Evolutionary conservation across 805 yeast genomes (phyloP).

Genomic region (Diddensiella santjacobensis): DNA sequence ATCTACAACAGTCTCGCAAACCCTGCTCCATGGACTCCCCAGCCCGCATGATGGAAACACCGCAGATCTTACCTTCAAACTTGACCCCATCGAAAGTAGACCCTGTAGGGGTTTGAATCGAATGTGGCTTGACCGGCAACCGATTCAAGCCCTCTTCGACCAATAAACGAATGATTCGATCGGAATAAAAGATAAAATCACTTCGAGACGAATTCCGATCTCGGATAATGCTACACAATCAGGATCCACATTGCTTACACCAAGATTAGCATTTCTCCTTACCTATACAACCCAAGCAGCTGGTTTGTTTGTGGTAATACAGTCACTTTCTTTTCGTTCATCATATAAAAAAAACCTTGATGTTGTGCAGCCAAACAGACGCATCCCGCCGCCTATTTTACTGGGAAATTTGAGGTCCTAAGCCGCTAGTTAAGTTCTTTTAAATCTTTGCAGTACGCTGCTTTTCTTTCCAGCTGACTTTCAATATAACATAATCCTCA

Average conservation of each 20-base stretch:
- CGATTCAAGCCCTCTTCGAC: constrained; percentile 96
- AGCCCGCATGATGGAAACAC: constrained; percentile 96
- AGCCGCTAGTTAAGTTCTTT: too few species aligned
- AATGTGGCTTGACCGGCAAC: constrained; percentile 72
- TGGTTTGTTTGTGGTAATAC: constrained; percentile 87
- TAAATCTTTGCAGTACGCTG: too few species aligned
- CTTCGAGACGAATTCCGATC: constrained; percentile 76
- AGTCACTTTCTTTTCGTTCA: constrained; percentile 58
- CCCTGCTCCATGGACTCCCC: constrained; percentile 99
- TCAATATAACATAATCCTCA: too few species aligned
- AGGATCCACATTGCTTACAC: not conserved
- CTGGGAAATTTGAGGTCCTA: too few species aligned
- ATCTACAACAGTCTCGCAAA: constrained; percentile 91
- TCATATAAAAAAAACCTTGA: too few species aligned
- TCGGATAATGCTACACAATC: constrained; percentile 60
- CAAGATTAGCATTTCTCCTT: constrained; percentile 20
- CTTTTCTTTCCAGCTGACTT: too few species aligned
- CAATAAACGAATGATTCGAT: constrained; percentile 84
- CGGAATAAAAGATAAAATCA: constrained; percentile 93
- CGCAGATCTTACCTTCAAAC: constrained; percentile 91
- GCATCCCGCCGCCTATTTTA: too few species aligned
- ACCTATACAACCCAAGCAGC: constrained; percentile 76
- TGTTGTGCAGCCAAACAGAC: too few species aligned
- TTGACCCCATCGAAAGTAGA: constrained; percentile 57
- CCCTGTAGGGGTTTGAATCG: constrained; percentile 74